Conservation (phyloP, 768 basidiomycete genomes). For the Megacollybia marginata region DNA sequence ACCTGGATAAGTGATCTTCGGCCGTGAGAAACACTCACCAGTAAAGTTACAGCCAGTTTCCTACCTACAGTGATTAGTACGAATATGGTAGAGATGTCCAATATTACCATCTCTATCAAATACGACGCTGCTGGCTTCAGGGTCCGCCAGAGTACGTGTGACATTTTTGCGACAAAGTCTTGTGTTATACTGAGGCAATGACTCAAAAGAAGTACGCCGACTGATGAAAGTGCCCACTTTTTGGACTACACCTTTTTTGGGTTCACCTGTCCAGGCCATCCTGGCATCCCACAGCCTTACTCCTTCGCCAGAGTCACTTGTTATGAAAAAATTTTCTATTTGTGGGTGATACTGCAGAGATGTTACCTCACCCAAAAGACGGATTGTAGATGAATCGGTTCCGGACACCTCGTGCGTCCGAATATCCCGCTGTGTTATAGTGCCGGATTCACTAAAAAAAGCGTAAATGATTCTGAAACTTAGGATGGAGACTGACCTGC, state of each 20-base stretch:
- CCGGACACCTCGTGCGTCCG: neutral
- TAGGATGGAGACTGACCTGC: constrained; percentile 37
- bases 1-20: constrained; percentile 1
- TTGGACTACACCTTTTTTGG: constrained; percentile 49
- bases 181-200: constrained; percentile 30
- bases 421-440: neutral
- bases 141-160: constrained; percentile 34
- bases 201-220: constrained; percentile 1
- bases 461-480: neutral
- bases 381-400: neutral
- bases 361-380: constrained; percentile 39
- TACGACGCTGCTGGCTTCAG: constrained; percentile 59
- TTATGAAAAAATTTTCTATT: constrained; percentile 63
- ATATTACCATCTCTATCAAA: constrained; percentile 62
- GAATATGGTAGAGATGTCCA: neutral
- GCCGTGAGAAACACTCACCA: constrained; percentile 33
- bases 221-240: constrained; percentile 24
- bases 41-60: constrained; percentile 58
- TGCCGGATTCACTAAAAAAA: neutral
- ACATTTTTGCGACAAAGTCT: constrained; percentile 30
- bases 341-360: constrained; percentile 61
- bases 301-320: constrained; percentile 48
- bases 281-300: constrained; percentile 65
- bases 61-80: constrained; percentile 32
- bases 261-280: constrained; percentile 53